These are phyloP conservation scores for Luzula sylvatica DNA, from an alignment of 176 grass and related monocot genomes.

Conservation along the genomic window DNA sequence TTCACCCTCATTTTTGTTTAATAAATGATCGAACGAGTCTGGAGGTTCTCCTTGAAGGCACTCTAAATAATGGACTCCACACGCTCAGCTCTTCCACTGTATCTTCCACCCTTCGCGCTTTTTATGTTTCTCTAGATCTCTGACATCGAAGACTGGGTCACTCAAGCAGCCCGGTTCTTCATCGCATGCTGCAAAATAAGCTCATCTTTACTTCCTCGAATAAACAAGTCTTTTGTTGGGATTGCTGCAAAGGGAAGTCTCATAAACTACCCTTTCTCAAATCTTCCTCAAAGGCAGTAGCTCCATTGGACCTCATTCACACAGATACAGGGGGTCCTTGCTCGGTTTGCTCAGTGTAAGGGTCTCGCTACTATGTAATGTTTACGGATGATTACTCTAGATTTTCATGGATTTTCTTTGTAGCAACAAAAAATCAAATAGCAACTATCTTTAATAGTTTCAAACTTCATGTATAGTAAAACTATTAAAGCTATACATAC, in stretches of 20 bases:
- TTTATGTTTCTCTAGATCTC: neutral
- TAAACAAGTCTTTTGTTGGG: neutral
- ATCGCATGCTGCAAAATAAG: neutral
- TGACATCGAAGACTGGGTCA: neutral
- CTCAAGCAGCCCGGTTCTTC: neutral
- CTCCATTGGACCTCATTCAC: neutral
- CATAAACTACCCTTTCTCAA: neutral
- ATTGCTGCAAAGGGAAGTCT: neutral
- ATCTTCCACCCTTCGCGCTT: neutral
- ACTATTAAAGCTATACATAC: neutral
- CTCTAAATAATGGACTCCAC: neutral
- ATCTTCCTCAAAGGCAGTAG: neutral
- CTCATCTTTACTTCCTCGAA: neutral
- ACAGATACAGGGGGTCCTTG: neutral
- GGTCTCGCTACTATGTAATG: neutral
- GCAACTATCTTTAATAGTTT: neutral
- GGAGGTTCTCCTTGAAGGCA: neutral
- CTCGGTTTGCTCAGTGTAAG: neutral
- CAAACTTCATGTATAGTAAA: neutral
- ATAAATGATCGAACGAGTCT: neutral
- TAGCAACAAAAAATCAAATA: neutral
- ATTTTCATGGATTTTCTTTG: neutral
- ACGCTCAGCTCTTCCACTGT: neutral
- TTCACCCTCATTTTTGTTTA: neutral
- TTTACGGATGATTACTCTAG: conserved; percentile 1